These are phyloP conservation scores for Mycena kentingensis DNA, from an alignment of 768 basidiomycete species.

Conservation along the genomic window DNA sequence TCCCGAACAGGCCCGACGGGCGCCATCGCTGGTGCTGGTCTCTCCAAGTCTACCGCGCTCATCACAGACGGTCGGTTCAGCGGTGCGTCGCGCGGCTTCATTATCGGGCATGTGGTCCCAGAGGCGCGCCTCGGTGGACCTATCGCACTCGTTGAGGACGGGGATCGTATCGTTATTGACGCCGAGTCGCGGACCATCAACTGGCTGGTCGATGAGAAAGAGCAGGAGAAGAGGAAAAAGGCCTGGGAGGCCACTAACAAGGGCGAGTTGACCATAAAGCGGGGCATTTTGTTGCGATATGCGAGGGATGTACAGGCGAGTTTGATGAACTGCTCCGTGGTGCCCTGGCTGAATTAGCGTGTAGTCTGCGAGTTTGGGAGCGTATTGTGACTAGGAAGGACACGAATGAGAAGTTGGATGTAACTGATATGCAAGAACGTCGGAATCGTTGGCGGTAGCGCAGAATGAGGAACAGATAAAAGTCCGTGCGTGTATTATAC, in stretches of 20 bases:
- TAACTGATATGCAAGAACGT: constrained; percentile 8
- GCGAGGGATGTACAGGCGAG: constrained; percentile 85
- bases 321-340: too few relatives aligned
- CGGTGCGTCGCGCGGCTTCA: constrained; percentile 65
- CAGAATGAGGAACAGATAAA: not conserved
- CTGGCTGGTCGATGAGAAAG: constrained; percentile 72
- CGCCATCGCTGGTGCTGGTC: constrained; percentile 82
- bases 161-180: constrained; percentile 78
- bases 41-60: constrained; percentile 74
- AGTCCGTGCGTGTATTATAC: constrained; percentile 3
- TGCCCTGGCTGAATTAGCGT: too few relatives aligned
- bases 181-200: constrained; percentile 62
- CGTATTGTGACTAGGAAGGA: constrained; percentile 69
- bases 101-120: constrained; percentile 59
- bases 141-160: constrained; percentile 84
- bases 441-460: constrained; percentile 16
- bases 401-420: constrained; percentile 3
- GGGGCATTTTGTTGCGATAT: constrained; percentile 79
- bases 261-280: constrained; percentile 61
- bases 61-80: constrained; percentile 92
- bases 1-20: constrained; percentile 65
- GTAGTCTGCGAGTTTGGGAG: constrained; percentile 80
- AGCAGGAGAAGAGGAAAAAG: constrained; percentile 58
- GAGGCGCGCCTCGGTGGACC: constrained; percentile 81
- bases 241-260: constrained; percentile 75